phyloP scores from a whole-genome alignment of 129 eudicot genomes.

The Logfia minima region DNA sequence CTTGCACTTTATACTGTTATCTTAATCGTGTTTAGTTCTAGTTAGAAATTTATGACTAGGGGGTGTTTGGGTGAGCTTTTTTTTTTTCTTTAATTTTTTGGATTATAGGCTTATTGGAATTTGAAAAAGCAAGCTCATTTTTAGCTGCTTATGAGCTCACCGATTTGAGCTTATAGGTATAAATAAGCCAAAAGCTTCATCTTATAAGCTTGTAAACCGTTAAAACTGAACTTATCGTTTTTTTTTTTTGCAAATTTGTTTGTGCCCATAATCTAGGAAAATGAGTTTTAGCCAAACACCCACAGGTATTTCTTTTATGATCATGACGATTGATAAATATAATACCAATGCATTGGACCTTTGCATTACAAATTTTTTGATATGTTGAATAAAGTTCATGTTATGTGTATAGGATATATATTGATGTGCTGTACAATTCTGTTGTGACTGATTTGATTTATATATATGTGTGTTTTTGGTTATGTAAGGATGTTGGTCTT shows the following conservation, averaged over 20 bases:
- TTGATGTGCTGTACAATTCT: neutral
- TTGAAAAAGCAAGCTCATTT: neutral
- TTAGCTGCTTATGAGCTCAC: neutral
- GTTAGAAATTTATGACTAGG: neutral
- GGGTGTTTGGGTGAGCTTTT: neutral
- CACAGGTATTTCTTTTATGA: too few species aligned
- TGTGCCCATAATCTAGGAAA: neutral
- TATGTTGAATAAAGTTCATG: neutral
- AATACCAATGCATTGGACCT: neutral
- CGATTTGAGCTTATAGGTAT: neutral
- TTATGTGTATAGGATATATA: neutral
- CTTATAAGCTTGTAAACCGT: neutral
- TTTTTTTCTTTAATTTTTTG: too few species aligned
- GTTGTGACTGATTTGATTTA: slow-evolving; percentile 3
- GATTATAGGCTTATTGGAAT: too few species aligned
- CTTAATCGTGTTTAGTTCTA: neutral
- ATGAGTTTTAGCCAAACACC: neutral
- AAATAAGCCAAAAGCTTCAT: neutral
- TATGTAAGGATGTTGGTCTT: slow-evolving; percentile 79
- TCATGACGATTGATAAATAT: too few species aligned
- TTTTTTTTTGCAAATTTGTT: neutral
- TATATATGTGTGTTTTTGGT: neutral
- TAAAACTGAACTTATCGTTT: neutral
- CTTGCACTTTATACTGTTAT: neutral
- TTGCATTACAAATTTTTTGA: neutral